Base-by-base conservation (phyloP, 441 rosid species). In the Populus hybrid region DNA sequence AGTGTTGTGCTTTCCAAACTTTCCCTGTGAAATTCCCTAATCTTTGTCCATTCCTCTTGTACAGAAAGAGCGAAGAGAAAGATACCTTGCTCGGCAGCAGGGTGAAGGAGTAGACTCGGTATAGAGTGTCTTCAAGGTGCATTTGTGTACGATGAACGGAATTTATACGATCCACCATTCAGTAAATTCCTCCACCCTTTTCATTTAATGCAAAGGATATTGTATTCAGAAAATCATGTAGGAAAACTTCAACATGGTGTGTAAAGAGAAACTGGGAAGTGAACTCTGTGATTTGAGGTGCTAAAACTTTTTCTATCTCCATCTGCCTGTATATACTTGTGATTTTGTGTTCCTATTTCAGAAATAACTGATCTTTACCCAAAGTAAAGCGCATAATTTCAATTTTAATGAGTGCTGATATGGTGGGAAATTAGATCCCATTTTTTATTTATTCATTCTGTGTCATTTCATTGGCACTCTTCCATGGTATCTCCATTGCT, bases 21-120 rank as follows among this genome's bases (percentile, higher is more conserved):
- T 65, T 66, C 28, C 35, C 9, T 7, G 3, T 28, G 21, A 19
- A 2, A 8, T 21, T 42, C 28, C 11, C 9, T 66, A 59, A 57
- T 24, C 26, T 67, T 38, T 26, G 35, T 32, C 65, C 65, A 64
- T 61, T 70, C 59, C 30, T 53, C 50, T 67, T 67, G 28, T 18
- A 40, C 76, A 89, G 92, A 89, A 89, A 80, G 92, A 89, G 75
- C 85, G 91, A 71, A 78, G 92, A 75, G 92, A 89, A 76, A 84
- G 87, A 82, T 89, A 87, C 79, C 85, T 89, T 10, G 92, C 92
- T 63, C 81, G 79, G 61, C 91, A 88, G 79, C 90, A 86, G 71
- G 83, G 59, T 21, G 87, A 81, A 67, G 91, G 80, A 76, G 82
- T 86, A 40, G 90, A 84, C 80, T 80, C 88, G 1, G 82, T 85